Evolutionary conservation across 2,329 filamentous ascomycete genomes (phyloP), one percentile per base, ranked within the genome.

Genomic region (Camptophora hylomeconis): DNA sequence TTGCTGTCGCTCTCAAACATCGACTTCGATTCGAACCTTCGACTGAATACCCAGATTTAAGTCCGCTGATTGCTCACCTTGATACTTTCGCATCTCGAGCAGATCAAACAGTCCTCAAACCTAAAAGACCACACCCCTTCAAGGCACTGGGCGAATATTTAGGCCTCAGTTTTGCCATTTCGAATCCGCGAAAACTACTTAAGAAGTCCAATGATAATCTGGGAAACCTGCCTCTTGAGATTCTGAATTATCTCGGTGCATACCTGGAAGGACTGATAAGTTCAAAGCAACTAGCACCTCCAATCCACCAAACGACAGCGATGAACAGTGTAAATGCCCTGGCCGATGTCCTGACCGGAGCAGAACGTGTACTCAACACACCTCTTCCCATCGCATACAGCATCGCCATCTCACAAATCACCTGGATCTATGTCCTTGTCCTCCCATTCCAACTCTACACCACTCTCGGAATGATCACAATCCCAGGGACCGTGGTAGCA

Each of bases 331-430:
- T 89, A 6, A 60, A 63, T 26, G 53, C 67, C 4, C 58, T 92
- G 30, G 81, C 80, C 47, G 82, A 92, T 40, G 69, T 75, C 32
- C 61, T 83, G 41, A 70, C 71, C 10, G 74, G 75, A 34, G 74
- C 74, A 26, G 80, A 89, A 47, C 76, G 82, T 38, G 75, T 92
- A 12, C 69, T 87, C 17, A 80, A 77, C 51, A 92, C 82, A 0
- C 82, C 82, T 1, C 67, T 92, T 0, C 82, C 82, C 2, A 68
- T 83, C 32, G 82, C 81, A 25, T 92, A 92, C 60, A 73, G 70
- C 40, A 89, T 92, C 45, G 72, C 80, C 45, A 86, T 89, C 50
- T 74, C 75, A 12, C 82, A 92, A 51, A 87, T 89, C 48, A 82
- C 82, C 17, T 86, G 80, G 72, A 69, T 84, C 28, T 92, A 89